phyloP scores from a whole-genome alignment of 2,329 filamentous ascomycete species.

The Leptographium procerum region DNA sequence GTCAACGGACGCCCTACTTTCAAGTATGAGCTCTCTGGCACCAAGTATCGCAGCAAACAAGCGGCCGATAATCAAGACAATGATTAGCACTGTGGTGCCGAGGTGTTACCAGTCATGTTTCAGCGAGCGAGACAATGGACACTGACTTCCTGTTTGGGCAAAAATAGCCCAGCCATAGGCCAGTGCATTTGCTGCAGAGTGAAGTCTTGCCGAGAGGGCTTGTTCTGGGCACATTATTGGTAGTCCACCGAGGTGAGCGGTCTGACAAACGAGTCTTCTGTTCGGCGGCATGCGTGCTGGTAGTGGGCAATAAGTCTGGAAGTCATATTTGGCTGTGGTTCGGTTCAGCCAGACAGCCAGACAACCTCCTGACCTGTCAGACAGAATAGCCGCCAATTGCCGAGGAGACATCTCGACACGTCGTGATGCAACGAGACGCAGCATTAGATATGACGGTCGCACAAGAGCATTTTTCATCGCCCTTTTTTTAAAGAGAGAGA shows the following conservation, averaged over 20 bases:
- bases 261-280: not conserved
- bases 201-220: not conserved
- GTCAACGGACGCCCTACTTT: too few species aligned
- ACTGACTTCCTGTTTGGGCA: too few species aligned
- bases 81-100: not conserved
- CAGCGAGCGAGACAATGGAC: not conserved
- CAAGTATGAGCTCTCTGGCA: not conserved
- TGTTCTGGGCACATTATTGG: not conserved
- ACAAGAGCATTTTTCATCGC: not conserved
- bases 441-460: not conserved
- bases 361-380: not conserved
- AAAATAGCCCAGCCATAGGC: not conserved
- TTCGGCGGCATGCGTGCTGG: too few species aligned
- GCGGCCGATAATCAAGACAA: not conserved
- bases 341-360: not conserved
- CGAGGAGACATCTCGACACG: not conserved
- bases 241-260: not conserved
- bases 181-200: not conserved
- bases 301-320: not conserved
- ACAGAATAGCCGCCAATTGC: not conserved
- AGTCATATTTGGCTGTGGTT: too few species aligned
- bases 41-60: not conserved
- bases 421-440: too few species aligned
- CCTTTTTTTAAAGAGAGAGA: too few species aligned
- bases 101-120: not conserved